Evolutionary conservation across 495 filamentous ascomycete genomes (phyloP).

Genomic region (Xylaria curta): DNA sequence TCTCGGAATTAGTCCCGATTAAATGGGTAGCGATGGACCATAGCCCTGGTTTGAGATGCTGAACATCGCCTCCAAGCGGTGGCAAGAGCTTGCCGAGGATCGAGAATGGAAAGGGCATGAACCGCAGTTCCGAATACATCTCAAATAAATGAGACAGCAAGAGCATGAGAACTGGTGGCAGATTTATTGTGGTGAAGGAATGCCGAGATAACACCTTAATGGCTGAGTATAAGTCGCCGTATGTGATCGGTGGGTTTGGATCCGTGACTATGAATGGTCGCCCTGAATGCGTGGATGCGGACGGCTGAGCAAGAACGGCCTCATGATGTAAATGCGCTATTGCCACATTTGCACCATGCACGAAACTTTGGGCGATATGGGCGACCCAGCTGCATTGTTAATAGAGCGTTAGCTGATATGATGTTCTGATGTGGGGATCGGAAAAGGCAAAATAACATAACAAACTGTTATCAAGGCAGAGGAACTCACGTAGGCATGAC

Average conservation of each 20-base stretch:
- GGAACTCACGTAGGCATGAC: slow-evolving; percentile 53
- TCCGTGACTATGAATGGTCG: slow-evolving; percentile 48
- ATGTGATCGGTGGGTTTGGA: slow-evolving; percentile 50
- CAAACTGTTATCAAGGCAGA: too few species aligned
- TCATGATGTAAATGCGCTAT: slow-evolving; percentile 63
- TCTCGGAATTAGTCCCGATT: slow-evolving; percentile 54
- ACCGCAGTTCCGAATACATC: slow-evolving; percentile 50
- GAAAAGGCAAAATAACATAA: too few species aligned
- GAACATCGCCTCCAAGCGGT: slow-evolving; percentile 47
- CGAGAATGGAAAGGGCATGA: slow-evolving; percentile 42
- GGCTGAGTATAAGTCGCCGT: slow-evolving; percentile 38
- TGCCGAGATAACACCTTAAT: slow-evolving; percentile 41
- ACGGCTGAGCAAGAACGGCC: slow-evolving; percentile 15
- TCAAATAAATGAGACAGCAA: slow-evolving; percentile 58
- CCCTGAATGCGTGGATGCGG: slow-evolving; percentile 17
- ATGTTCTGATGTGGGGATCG: neutral
- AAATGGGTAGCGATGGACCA: slow-evolving; percentile 61
- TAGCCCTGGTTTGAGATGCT: slow-evolving; percentile 59
- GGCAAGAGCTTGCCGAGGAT: slow-evolving; percentile 54
- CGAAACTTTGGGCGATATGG: slow-evolving; percentile 61
- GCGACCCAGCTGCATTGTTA: slow-evolving; percentile 46
- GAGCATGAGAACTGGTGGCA: slow-evolving; percentile 53
- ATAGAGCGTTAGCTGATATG: neutral
- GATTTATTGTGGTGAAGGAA: slow-evolving; percentile 40
- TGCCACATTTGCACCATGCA: slow-evolving; percentile 63